Percentiles rank a stretch among this genome's conserved stretches.
phyloP scores from a whole-genome alignment of 108 stramenopile genomes.

The Seminavis robusta region DNA sequence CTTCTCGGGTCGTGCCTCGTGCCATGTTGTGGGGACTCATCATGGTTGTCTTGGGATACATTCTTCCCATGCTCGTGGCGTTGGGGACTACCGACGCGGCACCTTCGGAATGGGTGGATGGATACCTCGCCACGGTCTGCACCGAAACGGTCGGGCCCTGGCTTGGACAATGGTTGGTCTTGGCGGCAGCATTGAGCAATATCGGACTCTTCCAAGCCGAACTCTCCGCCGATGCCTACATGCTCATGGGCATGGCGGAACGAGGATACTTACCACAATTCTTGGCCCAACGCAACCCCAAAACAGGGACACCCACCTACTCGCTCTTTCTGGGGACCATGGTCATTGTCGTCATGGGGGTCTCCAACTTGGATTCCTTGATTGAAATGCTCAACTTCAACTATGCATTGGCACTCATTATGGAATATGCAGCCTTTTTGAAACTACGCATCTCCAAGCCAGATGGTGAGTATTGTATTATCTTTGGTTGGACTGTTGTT shows the following conservation, averaged over 20 bases:
- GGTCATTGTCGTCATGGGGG: slow-evolving; percentile 70
- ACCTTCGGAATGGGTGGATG: slow-evolving; percentile 75
- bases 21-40: slow-evolving; percentile 72
- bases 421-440: slow-evolving; percentile 94
- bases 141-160: slow-evolving; percentile 82
- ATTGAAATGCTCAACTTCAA: slow-evolving; percentile 92
- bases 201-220: slow-evolving; percentile 95
- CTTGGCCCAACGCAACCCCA: slow-evolving; percentile 65
- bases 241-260: slow-evolving; percentile 91
- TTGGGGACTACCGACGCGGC: slow-evolving; percentile 63
- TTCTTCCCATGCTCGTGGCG: slow-evolving; percentile 80
- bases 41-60: slow-evolving; percentile 62
- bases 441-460: slow-evolving; percentile 69
- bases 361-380: slow-evolving; percentile 68
- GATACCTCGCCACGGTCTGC: slow-evolving; percentile 76
- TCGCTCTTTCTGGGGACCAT: slow-evolving; percentile 75
- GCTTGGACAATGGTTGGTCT: slow-evolving; percentile 91
- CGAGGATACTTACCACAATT: slow-evolving; percentile 84
- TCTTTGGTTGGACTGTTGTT: too few relatives aligned
- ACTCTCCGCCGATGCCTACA: slow-evolving; percentile 82
- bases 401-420: slow-evolving; percentile 72
- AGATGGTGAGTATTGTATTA: too few relatives aligned
- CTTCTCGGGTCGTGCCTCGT: slow-evolving; percentile 54
- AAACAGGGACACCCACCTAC: slow-evolving; percentile 85
- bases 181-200: slow-evolving; percentile 87